phyloP scores from a whole-genome alignment of 2,329 filamentous ascomycete genomes.

The Amphichorda felina region DNA sequence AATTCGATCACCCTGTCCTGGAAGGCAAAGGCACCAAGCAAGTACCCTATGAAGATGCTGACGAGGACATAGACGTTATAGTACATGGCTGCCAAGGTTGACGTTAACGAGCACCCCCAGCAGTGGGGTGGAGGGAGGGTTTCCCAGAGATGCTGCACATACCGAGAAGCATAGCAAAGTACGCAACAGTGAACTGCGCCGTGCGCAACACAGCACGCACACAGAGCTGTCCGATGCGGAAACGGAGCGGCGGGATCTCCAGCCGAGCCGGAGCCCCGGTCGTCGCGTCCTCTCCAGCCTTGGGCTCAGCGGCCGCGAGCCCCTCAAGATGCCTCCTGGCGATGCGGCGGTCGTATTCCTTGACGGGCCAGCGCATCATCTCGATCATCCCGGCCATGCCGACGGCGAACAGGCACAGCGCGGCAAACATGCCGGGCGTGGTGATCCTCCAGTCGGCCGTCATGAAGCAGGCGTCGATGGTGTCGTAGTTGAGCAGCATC shows the following conservation, averaged over 20 bases:
- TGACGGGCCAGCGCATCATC: conserved; percentile 54
- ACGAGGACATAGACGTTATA: conserved; percentile 68
- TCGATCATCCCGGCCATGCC: conserved; percentile 65
- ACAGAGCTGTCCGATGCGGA: conserved; percentile 52
- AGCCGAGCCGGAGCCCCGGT: not conserved
- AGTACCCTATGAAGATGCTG: conserved; percentile 68
- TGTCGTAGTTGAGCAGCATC: conserved; percentile 75
- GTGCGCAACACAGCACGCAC: conserved; percentile 57
- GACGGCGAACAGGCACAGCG: conserved; percentile 67
- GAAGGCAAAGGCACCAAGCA: conserved; percentile 61
- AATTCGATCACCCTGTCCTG: conserved; percentile 48
- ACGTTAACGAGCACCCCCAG: not conserved
- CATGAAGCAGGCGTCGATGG: conserved; percentile 57
- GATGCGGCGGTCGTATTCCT: conserved; percentile 62
- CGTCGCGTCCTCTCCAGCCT: not conserved
- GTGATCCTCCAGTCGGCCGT: conserved; percentile 57
- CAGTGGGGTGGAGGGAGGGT: not conserved
- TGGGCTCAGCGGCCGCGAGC: conserved; percentile 3
- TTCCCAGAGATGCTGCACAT: too few relatives aligned
- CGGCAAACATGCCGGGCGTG: conserved; percentile 61
- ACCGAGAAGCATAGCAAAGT: conserved; percentile 59
- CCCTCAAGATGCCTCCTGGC: conserved; percentile 35
- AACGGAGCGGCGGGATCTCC: conserved; percentile 32
- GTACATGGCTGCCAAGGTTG: conserved; percentile 38
- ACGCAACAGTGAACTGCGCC: conserved; percentile 62